These are phyloP conservation scores for Parathielavia hyrcaniae DNA, from an alignment of 495 filamentous ascomycete species.

Conservation along the genomic window DNA sequence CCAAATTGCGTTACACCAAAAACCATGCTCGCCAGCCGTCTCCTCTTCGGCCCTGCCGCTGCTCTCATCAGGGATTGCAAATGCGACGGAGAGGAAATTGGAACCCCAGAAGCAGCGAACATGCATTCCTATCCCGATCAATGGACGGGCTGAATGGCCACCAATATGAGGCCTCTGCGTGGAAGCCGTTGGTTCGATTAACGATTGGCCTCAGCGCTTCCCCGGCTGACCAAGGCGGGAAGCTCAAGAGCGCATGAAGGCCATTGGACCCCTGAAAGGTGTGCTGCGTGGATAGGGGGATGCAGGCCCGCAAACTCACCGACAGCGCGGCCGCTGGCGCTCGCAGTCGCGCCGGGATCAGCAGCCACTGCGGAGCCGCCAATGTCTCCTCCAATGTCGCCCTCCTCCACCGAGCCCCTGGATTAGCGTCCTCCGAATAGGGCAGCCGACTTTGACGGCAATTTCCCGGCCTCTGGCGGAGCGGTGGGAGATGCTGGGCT, in stretches of 20 bases:
- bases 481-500: conserved; percentile 12
- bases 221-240: conserved; percentile 5
- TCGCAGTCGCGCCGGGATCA: conserved; percentile 11
- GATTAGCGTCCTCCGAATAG: conserved; percentile 28
- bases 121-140: background rate
- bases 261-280: background rate
- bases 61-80: conserved; percentile 9
- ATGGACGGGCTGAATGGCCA: background rate
- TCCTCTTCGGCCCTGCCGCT: conserved; percentile 7
- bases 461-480: conserved; percentile 29
- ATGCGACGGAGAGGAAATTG: conserved; percentile 6
- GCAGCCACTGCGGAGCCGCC: conserved; percentile 19
- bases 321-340: background rate
- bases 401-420: conserved; percentile 35
- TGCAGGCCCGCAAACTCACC: conserved; percentile 9
- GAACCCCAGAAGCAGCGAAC: background rate
- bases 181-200: background rate
- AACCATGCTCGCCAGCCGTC: background rate
- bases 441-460: conserved; percentile 25
- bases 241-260: background rate
- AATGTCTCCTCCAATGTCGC: conserved; percentile 11
- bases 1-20: background rate
- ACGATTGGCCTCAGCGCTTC: conserved; percentile 2
- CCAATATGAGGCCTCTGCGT: conserved; percentile 9
- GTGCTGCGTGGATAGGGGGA: conserved; percentile 15